phyloP scores from a whole-genome alignment of 768 basidiomycete species.

The Termitomyces sp. region DNA sequence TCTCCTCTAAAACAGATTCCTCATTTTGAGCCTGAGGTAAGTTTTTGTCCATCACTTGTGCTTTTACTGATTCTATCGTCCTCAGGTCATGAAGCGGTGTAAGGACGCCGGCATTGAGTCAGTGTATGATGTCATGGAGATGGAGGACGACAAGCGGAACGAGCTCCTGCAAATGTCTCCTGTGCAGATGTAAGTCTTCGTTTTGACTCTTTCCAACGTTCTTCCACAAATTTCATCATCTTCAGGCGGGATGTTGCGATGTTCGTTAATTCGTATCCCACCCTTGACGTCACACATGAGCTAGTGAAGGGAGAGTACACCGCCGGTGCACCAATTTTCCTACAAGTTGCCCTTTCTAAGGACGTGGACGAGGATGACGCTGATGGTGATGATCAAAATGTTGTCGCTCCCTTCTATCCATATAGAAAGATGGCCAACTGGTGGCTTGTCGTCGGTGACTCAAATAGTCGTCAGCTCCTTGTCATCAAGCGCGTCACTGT shows the following conservation, averaged over 20 bases:
- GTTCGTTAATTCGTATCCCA: conserved; percentile 96
- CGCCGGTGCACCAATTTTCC: conserved; percentile 75
- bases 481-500: conserved; percentile 88
- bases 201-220: background rate
- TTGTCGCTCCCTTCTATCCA: conserved; percentile 94
- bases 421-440: conserved; percentile 88
- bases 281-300: conserved; percentile 85
- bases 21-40: conserved; percentile 87
- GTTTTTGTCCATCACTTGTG: conserved; percentile 9
- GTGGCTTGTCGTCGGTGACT: conserved; percentile 96
- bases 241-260: conserved; percentile 87
- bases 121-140: conserved; percentile 97
- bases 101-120: conserved; percentile 76
- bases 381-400: conserved; percentile 66
- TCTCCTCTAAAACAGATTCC: conserved; percentile 94
- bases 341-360: conserved; percentile 75
- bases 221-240: conserved; percentile 10
- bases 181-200: conserved; percentile 73
- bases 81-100: conserved; percentile 77
- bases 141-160: conserved; percentile 89
- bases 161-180: conserved; percentile 79
- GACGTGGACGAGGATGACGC: conserved; percentile 80
- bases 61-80: background rate
- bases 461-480: conserved; percentile 53
- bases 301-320: conserved; percentile 86